Evolutionary conservation across 1,284 basidiomycete genomes (phyloP).

Genomic region (Quambalaria eucalypti): DNA sequence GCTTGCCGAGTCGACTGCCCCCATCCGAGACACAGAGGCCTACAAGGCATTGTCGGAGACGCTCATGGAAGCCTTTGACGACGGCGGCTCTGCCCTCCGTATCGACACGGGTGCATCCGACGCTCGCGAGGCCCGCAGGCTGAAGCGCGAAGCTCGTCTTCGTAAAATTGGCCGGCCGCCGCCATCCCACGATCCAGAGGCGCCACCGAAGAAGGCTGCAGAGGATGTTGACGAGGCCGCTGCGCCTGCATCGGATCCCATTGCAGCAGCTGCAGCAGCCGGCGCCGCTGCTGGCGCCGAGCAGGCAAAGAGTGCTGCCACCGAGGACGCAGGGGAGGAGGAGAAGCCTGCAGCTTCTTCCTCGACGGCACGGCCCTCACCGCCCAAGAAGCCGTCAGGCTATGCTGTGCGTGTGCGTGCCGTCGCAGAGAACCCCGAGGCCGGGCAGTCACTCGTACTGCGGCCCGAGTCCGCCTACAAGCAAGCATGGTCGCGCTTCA

Average conservation of each 20-base stretch:
- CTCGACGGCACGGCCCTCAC: not conserved
- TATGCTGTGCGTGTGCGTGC: slow-evolving; percentile 28
- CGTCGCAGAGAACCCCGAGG: slow-evolving; percentile 19
- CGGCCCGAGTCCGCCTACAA: slow-evolving; percentile 34
- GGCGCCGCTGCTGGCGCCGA: slow-evolving; percentile 5
- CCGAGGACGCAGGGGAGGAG: slow-evolving; percentile 1
- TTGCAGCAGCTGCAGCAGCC: not conserved
- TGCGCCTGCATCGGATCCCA: slow-evolving; percentile 3
- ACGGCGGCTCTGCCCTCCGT: slow-evolving; percentile 65
- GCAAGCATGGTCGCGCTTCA: slow-evolving; percentile 30
- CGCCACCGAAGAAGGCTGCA: not conserved
- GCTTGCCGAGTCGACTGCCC: slow-evolving; percentile 38
- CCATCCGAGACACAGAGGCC: slow-evolving; percentile 81
- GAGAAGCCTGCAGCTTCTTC: not conserved
- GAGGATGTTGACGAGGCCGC: slow-evolving; percentile 3
- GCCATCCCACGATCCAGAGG: slow-evolving; percentile 14
- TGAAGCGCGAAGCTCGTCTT: slow-evolving; percentile 37
- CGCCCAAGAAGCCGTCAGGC: slow-evolving; percentile 19
- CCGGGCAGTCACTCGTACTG: slow-evolving; percentile 32
- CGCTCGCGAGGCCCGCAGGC: slow-evolving; percentile 57
- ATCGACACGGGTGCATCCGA: slow-evolving; percentile 56
- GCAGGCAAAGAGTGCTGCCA: not conserved
- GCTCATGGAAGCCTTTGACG: slow-evolving; percentile 83
- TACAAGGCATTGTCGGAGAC: slow-evolving; percentile 87
- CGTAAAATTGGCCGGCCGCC: slow-evolving; percentile 38